Conservation (phyloP, 2,329 filamentous ascomycete species). For the Clarireedia paspali region DNA sequence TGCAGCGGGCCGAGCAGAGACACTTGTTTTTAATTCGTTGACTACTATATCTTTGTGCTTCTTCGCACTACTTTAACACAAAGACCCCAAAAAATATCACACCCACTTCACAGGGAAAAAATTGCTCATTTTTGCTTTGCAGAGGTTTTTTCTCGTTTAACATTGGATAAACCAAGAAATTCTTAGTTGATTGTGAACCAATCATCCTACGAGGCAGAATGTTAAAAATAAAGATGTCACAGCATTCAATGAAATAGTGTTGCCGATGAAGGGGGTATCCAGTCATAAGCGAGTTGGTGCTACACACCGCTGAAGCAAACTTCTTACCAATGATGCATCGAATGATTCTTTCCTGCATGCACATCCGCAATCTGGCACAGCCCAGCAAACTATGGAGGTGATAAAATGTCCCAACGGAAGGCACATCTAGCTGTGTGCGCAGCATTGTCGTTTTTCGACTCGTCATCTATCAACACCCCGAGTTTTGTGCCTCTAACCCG, state of each 20-base stretch:
- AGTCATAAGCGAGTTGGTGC: not conserved
- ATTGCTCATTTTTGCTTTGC: not conserved
- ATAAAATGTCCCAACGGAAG: no score
- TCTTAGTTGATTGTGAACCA: no score
- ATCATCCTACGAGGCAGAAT: not conserved
- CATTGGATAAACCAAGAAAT: not conserved
- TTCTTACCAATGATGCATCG: not conserved
- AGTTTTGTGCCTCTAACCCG: not conserved
- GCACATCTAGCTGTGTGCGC: not conserved
- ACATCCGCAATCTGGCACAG: not conserved
- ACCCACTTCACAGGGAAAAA: slow-evolving; percentile 3
- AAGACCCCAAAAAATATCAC: not conserved
- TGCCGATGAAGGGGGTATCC: not conserved
- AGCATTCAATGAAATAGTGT: not conserved
- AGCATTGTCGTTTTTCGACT: not conserved
- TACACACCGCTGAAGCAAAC: not conserved
- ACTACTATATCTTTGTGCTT: not conserved
- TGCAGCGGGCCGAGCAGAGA: slow-evolving; percentile 26
- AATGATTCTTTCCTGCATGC: not conserved
- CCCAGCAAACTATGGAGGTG: not conserved
- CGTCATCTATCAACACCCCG: not conserved
- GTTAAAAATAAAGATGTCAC: not conserved
- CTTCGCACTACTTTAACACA: not conserved
- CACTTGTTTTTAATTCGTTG: slow-evolving; percentile 9
- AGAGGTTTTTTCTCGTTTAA: not conserved